A percentile compares a stretch with the other conserved stretches of the same genome.
phyloP scores from a whole-genome alignment of 768 basidiomycete species.

The Guyanaporus albipodus region DNA sequence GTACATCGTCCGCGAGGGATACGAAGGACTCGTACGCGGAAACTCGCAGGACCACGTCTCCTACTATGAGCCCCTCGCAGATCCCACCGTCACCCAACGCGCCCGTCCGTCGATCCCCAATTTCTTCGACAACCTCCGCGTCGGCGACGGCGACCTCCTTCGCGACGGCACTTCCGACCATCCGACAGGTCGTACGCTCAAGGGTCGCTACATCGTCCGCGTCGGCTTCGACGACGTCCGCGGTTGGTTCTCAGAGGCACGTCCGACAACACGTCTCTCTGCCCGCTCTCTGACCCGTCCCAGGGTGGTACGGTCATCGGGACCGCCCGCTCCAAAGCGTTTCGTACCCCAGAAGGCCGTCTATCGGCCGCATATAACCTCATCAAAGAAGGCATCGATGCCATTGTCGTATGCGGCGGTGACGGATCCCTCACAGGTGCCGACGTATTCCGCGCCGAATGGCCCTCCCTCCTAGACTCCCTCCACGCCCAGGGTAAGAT shows the following conservation, averaged over 20 bases:
- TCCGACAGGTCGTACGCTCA: constrained; percentile 63
- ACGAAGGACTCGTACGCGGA: constrained; percentile 96
- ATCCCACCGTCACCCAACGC: constrained; percentile 16
- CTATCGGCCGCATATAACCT: constrained; percentile 86
- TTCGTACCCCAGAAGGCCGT: constrained; percentile 86
- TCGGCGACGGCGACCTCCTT: constrained; percentile 74
- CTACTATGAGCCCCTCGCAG: constrained; percentile 29
- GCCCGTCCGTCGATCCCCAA: too few species aligned
- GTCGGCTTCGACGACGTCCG: constrained; percentile 99
- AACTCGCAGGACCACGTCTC: constrained; percentile 40
- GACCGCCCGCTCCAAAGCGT: constrained; percentile 81
- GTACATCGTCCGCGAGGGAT: constrained; percentile 96
- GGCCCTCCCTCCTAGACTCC: constrained; percentile 78
- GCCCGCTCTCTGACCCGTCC: not conserved
- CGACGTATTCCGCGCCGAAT: constrained; percentile 89
- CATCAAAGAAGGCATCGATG: constrained; percentile 95
- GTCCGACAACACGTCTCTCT: constrained; percentile 23
- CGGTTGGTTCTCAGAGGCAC: constrained; percentile 87
- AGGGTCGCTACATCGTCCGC: constrained; percentile 88
- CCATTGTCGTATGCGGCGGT: constrained; percentile 94
- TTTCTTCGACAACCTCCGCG: constrained; percentile 72
- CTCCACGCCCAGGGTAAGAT: constrained; percentile 73
- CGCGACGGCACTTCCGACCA: constrained; percentile 81
- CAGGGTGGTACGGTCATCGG: constrained; percentile 95
- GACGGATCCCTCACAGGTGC: constrained; percentile 97